Base-by-base conservation (phyloP, 495 filamentous ascomycete species). In the Glarea lozoyensis region DNA sequence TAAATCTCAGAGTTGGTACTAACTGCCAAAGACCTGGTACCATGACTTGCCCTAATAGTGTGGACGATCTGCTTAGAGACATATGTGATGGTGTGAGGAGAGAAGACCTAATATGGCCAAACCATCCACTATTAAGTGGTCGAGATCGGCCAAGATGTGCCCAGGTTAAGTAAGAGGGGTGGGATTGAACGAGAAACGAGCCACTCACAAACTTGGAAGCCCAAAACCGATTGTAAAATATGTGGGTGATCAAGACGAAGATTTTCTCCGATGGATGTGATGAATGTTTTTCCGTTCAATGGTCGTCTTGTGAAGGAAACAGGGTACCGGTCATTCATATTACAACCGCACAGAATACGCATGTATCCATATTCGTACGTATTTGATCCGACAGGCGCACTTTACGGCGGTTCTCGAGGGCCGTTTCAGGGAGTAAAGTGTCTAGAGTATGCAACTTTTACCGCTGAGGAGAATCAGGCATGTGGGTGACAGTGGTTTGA, bases 1-100 rank as follows among this genome's bases (percentile, higher is more conserved):
- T 43, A 20, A 50, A 44, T 49, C 51, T 46, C 21, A 47, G 42
- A 36, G 46, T 40, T 50, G 27, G 22, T 16, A 43, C 29, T 36
- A 34, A 45, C 10, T 36, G 29, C 42, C 46, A 32, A 39, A 19
- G 43, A 54, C 40, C 43, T 50, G 23, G 40, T 24, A 19, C 31
- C 10, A 42, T 42, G 15, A 10, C 37, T 24, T 20, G 39, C 13
- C 18, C 36, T 42, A 30, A 53, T 29, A 44, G 40, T 35, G 46
- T 33, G 51, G 51, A 21, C 31, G 47, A 50, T 54, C 47, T 42
- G 31, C 22, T 36, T 22, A 24, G 37, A 42, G 39, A 25, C 44
- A 38, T 37, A 34, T 24, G 20, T 27, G 27, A 45, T 25, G 33
- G 30, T 47, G 43, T 31, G 44, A 40, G 37, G 45, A n/a, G n/a